A percentile compares a stretch with the other conserved stretches of the same genome.
Evolutionary conservation across 2,329 filamentous ascomycete genomes (phyloP).

Genomic region (Bipolaris zeicola): DNA sequence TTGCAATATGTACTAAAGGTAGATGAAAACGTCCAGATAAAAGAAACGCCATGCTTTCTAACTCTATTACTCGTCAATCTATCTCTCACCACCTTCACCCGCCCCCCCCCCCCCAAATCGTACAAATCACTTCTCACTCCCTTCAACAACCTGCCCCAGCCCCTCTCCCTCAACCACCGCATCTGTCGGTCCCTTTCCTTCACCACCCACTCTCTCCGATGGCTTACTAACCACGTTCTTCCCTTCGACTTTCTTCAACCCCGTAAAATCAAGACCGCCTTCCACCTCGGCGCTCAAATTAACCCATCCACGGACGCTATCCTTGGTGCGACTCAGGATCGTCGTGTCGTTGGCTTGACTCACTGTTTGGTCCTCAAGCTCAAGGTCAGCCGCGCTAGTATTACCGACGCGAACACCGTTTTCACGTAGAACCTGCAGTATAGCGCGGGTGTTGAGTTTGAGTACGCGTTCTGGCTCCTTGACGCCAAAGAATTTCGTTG

Average conservation of each 20-base stretch:
- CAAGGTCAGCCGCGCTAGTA: slow-evolving; percentile 49
- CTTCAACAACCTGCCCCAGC: slow-evolving; percentile 41
- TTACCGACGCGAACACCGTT: slow-evolving; percentile 49
- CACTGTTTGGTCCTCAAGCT: slow-evolving; percentile 39
- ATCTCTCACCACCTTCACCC: neutral
- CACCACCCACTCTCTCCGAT: slow-evolving; percentile 10
- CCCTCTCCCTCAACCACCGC: slow-evolving; percentile 45
- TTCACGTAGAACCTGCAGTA: slow-evolving; percentile 72
- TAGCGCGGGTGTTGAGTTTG: slow-evolving; percentile 79
- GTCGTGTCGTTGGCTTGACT: slow-evolving; percentile 30
- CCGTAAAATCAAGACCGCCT: neutral
- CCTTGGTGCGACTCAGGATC: slow-evolving; percentile 38
- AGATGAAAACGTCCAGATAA: neutral
- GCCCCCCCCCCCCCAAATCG: too few relatives aligned
- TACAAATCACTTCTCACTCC: slow-evolving; percentile 6
- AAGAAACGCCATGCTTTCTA: neutral
- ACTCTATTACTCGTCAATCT: too few relatives aligned
- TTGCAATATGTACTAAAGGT: neutral
- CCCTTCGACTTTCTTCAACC: neutral
- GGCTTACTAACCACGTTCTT: slow-evolving; percentile 14
- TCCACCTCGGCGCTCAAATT: slow-evolving; percentile 25
- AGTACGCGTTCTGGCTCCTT: slow-evolving; percentile 79
- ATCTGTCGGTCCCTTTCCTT: slow-evolving; percentile 29
- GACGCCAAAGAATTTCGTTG: slow-evolving; percentile 56
- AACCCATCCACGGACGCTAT: slow-evolving; percentile 45